These are phyloP conservation scores for Haplosporangium sp. DNA, from an alignment of 371 early-diverging fungal species.

Conservation along the genomic window DNA sequence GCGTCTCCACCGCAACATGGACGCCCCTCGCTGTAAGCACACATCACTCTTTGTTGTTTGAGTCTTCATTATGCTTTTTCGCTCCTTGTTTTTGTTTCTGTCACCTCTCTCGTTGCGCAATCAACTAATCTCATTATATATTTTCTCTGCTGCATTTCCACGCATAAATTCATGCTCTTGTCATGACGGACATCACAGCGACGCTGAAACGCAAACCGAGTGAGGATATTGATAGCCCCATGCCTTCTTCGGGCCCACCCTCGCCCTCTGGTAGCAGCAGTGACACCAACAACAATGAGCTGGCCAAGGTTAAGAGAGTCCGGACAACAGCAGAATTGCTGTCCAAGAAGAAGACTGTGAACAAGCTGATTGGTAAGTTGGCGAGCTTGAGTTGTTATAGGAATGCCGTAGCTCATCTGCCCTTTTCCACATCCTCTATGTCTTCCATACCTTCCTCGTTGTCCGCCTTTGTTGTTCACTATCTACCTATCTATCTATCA, in stretches of 20 bases:
- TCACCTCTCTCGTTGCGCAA: not conserved
- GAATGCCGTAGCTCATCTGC: no score
- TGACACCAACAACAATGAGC: conserved; percentile 25
- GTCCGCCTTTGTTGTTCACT: no score
- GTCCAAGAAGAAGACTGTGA: conserved; percentile 47
- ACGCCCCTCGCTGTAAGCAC: conserved; percentile 50
- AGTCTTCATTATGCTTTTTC: not conserved
- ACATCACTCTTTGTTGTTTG: not conserved
- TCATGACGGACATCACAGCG: conserved; percentile 33
- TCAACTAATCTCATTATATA: conserved; percentile 1
- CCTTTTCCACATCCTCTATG: not conserved
- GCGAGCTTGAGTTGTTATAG: not conserved
- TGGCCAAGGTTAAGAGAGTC: conserved; percentile 51
- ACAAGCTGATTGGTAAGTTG: conserved; percentile 52
- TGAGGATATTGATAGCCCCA: conserved; percentile 53
- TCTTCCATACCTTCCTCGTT: not conserved
- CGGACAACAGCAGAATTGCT: conserved; percentile 35
- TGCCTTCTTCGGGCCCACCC: conserved; percentile 50
- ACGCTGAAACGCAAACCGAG: conserved; percentile 52
- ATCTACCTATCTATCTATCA: no score
- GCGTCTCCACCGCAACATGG: conserved; percentile 31
- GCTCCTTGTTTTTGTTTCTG: not conserved
- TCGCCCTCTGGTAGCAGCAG: conserved; percentile 42
- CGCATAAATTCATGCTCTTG: no score
- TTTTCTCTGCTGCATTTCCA: not conserved